Evolutionary conservation across 1,139 yeast species (phyloP).

Genomic region (Hemisphaericaspora xylofermentans): DNA sequence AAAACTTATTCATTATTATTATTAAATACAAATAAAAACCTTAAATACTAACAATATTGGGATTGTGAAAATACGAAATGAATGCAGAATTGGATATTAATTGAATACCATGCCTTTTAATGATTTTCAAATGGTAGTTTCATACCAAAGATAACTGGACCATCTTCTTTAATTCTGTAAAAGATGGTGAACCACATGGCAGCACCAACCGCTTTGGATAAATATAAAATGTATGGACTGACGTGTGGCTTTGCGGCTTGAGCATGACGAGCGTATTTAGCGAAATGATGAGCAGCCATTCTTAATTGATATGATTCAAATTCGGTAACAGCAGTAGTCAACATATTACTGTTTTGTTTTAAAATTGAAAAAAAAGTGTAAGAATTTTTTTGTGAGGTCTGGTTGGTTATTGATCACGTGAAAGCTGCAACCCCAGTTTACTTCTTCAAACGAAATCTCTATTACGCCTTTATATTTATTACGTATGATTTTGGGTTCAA

Average conservation of each 20-base stretch:
- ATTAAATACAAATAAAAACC: slow-evolving; percentile 6
- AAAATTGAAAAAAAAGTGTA: not conserved
- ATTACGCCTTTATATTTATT: too few relatives aligned
- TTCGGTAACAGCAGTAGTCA: not conserved
- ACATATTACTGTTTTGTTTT: not conserved
- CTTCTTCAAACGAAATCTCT: too few relatives aligned
- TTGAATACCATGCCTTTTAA: slow-evolving; percentile 12
- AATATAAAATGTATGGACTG: slow-evolving; percentile 53
- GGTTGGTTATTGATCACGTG: slow-evolving; percentile 15
- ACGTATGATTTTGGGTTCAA: too few relatives aligned
- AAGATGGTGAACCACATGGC: slow-evolving; percentile 87
- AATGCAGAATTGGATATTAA: too few relatives aligned
- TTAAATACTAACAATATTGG: slow-evolving; percentile 3
- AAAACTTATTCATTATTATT: not conserved
- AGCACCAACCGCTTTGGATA: slow-evolving; percentile 70
- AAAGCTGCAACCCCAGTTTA: too few relatives aligned
- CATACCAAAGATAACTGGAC: slow-evolving; percentile 55
- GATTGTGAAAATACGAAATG: too few relatives aligned
- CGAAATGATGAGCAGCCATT: slow-evolving; percentile 47
- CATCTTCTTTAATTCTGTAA: slow-evolving; percentile 74
- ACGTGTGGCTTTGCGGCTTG: slow-evolving; percentile 55
- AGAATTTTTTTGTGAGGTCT: slow-evolving; percentile 9
- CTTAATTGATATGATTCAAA: not conserved
- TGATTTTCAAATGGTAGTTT: slow-evolving; percentile 46
- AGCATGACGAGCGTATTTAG: slow-evolving; percentile 53